These are phyloP conservation scores for Coniella vitis DNA, from an alignment of 2,329 filamentous ascomycete genomes.

Conservation along the genomic window DNA sequence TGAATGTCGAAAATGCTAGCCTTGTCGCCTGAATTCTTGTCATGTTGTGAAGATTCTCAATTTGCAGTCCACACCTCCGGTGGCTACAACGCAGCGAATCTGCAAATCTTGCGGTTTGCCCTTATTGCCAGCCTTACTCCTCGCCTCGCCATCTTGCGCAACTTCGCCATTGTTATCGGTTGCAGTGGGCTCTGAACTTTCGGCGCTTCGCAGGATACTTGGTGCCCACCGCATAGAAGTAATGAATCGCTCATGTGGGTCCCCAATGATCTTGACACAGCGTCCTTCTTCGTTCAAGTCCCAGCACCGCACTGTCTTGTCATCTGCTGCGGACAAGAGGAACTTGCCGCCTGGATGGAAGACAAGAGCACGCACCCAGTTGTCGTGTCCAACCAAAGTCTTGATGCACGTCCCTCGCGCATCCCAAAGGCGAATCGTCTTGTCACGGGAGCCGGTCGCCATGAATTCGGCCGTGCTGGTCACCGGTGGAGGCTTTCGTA, in stretches of 20 bases:
- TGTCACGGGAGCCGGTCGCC: slow-evolving; percentile 84
- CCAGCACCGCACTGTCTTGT: slow-evolving; percentile 92
- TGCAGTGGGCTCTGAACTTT: no score
- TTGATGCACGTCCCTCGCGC: slow-evolving; percentile 77
- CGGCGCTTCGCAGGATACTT: slow-evolving; percentile 39
- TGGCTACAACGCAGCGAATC: no score
- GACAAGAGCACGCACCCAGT: slow-evolving; percentile 80
- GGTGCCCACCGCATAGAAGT: slow-evolving; percentile 86
- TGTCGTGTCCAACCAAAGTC: slow-evolving; percentile 81
- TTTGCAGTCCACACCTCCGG: no score
- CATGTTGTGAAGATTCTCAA: no score
- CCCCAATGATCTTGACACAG: slow-evolving; percentile 74
- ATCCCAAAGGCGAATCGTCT: slow-evolving; percentile 87
- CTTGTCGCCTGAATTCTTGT: no score
- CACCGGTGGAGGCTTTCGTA: slow-evolving; percentile 72
- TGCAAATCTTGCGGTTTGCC: no score
- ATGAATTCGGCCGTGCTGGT: slow-evolving; percentile 78
- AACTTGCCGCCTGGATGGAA: slow-evolving; percentile 94
- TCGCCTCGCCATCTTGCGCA: no score
- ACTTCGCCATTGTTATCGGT: no score
- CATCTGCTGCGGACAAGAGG: slow-evolving; percentile 76
- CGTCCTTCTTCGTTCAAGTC: slow-evolving; percentile 85
- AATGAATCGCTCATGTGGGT: slow-evolving; percentile 78
- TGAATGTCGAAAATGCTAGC: no score
- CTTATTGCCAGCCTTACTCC: no score